Conservation (phyloP, 2,329 filamentous ascomycete species). For the Ramularia collo-cygni region DNA sequence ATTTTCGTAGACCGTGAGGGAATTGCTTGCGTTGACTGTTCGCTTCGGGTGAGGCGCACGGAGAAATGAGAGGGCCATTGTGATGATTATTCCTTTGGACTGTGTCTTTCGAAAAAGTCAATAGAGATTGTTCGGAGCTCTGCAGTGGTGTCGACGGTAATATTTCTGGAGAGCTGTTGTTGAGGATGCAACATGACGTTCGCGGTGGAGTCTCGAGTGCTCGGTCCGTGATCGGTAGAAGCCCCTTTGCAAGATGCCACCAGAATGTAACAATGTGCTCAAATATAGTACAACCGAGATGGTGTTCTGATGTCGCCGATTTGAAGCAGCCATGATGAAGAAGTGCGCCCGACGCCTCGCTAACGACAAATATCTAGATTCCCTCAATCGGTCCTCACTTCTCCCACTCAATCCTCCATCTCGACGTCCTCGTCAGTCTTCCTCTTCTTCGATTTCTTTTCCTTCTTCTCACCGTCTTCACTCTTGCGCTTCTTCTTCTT, state of each 20-base stretch:
- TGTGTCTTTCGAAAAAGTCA: too few relatives aligned
- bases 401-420: conserved; percentile 15
- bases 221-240: too few relatives aligned
- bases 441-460: conserved; percentile 38
- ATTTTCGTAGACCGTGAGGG: conserved; percentile 17
- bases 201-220: too few relatives aligned
- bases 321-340: too few relatives aligned
- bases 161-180: too few relatives aligned
- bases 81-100: not conserved
- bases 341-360: conserved; percentile 1
- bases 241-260: too few relatives aligned
- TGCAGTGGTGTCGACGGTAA: too few relatives aligned
- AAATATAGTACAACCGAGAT: too few relatives aligned
- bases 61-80: conserved; percentile 13
- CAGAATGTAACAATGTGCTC: too few relatives aligned
- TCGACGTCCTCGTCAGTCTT: conserved; percentile 26
- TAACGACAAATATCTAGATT: not conserved
- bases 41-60: conserved; percentile 14
- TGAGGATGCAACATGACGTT: too few relatives aligned
- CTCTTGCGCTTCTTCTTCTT: conserved; percentile 43
- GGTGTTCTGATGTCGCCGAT: too few relatives aligned
- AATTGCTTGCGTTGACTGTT: conserved; percentile 14
- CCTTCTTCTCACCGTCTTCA: conserved; percentile 35
- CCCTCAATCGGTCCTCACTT: not conserved
- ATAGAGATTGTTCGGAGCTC: too few relatives aligned